Evolutionary conservation across 2,329 filamentous ascomycete genomes (phyloP), one percentile per base, ranked within the genome.

Genomic region (Chrysoporthe austroafricana): DNA sequence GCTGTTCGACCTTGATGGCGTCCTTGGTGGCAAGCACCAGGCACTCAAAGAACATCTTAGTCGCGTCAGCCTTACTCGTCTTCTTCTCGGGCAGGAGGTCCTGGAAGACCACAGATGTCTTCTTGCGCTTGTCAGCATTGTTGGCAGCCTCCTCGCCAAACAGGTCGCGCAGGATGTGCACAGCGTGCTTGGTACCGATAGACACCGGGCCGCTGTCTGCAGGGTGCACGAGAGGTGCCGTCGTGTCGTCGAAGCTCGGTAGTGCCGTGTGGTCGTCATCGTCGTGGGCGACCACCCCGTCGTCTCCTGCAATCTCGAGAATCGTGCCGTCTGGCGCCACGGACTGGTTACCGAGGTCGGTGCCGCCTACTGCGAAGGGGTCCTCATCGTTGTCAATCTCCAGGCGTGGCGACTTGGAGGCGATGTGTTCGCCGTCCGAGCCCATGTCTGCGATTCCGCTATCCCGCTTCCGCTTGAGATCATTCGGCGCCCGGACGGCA

Each of bases 1-100:
- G 86, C 79, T 99, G 96, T 77, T 98, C 95, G 36, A 98, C 93
- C 80, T 97, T 97, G 81, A 99, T 92, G 39, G 96, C 96, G 77
- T 99, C 96, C 82, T 99, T 99, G 54, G 96, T 99, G 5, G 95
- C 96, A 59, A 99, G 85, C 3, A 99, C 96, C 34, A 99, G 85
- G 65, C 96, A 91, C 81, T 99, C 96, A 74, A 99, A 99, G 83
- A 99, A 99, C 94, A 99, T 97, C 85, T 97, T 97, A 56, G 96
- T 99, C 0, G 96, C 96, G 74, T 98, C 96, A 9, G 91, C 91
- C 78, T 93, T 92, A 72, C 87, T 93, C 0, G 95, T 95, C 69
- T 86, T 87, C 71, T 85, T 82, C 79, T 97, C 93, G 0, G 96
- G 96, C 44, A 97, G 86, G 60, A 99, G 85, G 67, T 97, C 91